Conservation (phyloP, 1,284 basidiomycete species). For the Mycena sp. region DNA sequence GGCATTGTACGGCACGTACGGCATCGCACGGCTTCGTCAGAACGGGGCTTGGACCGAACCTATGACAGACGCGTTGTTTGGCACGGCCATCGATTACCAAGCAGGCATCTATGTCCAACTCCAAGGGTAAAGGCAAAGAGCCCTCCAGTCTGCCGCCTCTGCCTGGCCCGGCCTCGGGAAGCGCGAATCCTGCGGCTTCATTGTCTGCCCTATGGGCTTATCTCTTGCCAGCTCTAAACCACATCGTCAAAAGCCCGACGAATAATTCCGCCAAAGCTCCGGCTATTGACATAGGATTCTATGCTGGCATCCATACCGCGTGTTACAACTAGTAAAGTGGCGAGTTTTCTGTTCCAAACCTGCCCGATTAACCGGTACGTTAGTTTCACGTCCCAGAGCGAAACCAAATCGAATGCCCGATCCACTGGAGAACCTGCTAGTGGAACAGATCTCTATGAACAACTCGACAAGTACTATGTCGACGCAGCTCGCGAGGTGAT, state of each 20-base stretch:
- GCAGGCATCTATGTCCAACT: too few relatives aligned
- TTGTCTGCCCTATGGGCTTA: constrained; percentile 77
- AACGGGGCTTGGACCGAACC: too few relatives aligned
- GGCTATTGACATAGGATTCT: constrained; percentile 73
- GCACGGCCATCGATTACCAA: too few relatives aligned
- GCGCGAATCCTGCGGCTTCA: constrained; percentile 77
- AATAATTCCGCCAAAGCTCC: constrained; percentile 68
- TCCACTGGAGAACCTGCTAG: constrained; percentile 44
- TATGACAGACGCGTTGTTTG: too few relatives aligned
- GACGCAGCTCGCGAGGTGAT: constrained; percentile 68
- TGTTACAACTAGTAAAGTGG: constrained; percentile 74
- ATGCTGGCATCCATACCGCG: constrained; percentile 80
- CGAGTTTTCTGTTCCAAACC: constrained; percentile 20
- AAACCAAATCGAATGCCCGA: constrained; percentile 45
- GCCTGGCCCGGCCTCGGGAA: constrained; percentile 67
- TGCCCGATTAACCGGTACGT: constrained; percentile 16
- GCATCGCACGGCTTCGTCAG: too few relatives aligned
- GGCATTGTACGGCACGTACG: too few relatives aligned
- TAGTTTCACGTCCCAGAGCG: constrained; percentile 70
- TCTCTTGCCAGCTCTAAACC: constrained; percentile 75
- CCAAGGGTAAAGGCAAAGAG: constrained; percentile 29
- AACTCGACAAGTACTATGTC: constrained; percentile 71
- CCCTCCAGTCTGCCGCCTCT: constrained; percentile 44
- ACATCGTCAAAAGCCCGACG: constrained; percentile 75
- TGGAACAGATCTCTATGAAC: constrained; percentile 75